phyloP scores from a whole-genome alignment of 306 rosid genomes.

The Cucurbita ficifolia region DNA sequence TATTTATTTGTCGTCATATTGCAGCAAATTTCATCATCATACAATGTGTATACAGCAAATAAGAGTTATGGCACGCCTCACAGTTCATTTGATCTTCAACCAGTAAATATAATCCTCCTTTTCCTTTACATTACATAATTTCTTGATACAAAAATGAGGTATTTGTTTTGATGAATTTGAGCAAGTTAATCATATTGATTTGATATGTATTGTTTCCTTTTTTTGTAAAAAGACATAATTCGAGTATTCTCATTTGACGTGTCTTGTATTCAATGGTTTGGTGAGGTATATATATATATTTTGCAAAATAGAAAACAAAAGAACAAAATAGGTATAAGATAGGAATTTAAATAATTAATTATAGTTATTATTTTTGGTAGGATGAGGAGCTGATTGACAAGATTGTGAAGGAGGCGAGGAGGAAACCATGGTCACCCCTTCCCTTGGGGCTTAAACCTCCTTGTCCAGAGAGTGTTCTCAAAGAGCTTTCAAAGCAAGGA shows the following conservation, averaged over 20 bases:
- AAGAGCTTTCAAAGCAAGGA: conserved; percentile 74
- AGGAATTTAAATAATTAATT: not conserved
- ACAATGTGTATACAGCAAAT: conserved; percentile 18
- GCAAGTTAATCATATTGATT: not conserved
- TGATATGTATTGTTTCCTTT: not conserved
- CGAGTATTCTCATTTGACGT: not conserved
- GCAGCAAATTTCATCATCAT: conserved; percentile 42
- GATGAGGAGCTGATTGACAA: conserved; percentile 79
- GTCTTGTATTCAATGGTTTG: not conserved
- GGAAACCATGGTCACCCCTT: conserved; percentile 80
- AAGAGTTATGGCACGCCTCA: conserved; percentile 29
- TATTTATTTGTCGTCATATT: not conserved
- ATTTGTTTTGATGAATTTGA: not conserved
- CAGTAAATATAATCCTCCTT: conserved; percentile 40
- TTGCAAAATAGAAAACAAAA: not conserved
- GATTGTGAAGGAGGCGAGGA: conserved; percentile 70
- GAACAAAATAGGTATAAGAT: not conserved
- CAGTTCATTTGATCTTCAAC: conserved; percentile 42
- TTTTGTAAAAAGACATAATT: not conserved
- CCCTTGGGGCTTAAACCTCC: conserved; percentile 93
- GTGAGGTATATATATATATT: not conserved
- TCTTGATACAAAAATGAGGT: not conserved
- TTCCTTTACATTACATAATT: conserved; percentile 3
- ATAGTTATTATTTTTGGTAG: conserved; percentile 22
- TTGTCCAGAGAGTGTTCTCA: conserved; percentile 56